Base-by-base conservation (phyloP, 768 basidiomycete species). In the Leccinellum luteum region DNA sequence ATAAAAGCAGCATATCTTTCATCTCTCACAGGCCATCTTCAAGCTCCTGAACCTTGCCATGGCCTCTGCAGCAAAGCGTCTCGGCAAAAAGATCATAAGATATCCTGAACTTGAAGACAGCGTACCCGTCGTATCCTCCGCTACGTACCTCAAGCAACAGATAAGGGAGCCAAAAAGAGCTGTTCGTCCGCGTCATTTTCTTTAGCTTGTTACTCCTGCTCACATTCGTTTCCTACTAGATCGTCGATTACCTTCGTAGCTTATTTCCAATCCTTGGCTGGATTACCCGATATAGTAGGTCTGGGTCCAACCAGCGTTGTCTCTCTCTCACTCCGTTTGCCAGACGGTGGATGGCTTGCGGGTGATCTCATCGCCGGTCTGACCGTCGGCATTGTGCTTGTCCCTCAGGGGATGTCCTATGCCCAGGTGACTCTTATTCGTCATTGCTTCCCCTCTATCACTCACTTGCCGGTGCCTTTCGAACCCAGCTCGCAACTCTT, bases 341-440 rank as follows among this genome's bases (percentile, higher is more conserved):
- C 6, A 90, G 89, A 91, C 69, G 51, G 84, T 34, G 87, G 85
- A 31, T 95, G 94, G 94, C 70, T 92, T 12, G 79, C 83, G 21
- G 92, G 94, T 25, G 94, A 98, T 74, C 64, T 96, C 19, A 85
- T 97, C 65, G 93, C 94, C 59, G 94, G 89, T 54, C 71, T 98
- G 41, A 98, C 96, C 0, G 93, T 98, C 60, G 96, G 96, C 27
- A 87, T 97, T 66, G 96, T 99, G 12, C 78, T 98, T 48, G 94
- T 98, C 6, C 96, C 96, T 0, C 96, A 99, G 74, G 81, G 87
- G 57, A 90, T 95, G 87, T 94, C 92, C 1, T 96, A 93, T 65
- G 91, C 91, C 27, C 78, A 81, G 75, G 89, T 89, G 71, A 19
- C 60, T 54, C 53, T 28, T 21, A 9, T 23, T 54, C 27, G 6